Conservation (phyloP, 495 filamentous ascomycete genomes). For the Hypoxylon rickii region DNA sequence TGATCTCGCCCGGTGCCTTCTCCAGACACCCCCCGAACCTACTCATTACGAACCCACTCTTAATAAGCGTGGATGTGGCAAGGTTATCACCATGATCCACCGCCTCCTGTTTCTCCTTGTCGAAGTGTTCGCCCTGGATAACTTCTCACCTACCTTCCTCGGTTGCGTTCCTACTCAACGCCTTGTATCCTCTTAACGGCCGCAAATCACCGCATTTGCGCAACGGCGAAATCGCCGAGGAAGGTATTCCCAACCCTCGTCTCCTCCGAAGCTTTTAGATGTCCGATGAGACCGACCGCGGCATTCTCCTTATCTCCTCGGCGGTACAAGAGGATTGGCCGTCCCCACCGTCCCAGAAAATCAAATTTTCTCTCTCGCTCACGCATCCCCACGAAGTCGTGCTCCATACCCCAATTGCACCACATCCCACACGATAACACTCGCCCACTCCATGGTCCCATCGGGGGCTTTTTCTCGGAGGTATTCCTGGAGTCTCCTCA, state of each 20-base stretch:
- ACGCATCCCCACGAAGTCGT: constrained; percentile 42
- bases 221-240: constrained; percentile 44
- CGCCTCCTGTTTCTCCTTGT: constrained; percentile 30
- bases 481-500: constrained; percentile 45
- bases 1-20: constrained; percentile 35
- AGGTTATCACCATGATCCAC: constrained; percentile 16
- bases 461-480: constrained; percentile 40
- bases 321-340: constrained; percentile 47
- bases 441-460: constrained; percentile 47
- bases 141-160: no score
- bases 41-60: constrained; percentile 34
- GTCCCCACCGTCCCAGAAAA: constrained; percentile 50
- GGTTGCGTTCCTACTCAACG: no score
- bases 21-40: constrained; percentile 33
- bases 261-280: constrained; percentile 40
- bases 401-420: constrained; percentile 46
- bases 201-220: constrained; percentile 47
- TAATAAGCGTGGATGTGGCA: constrained; percentile 31
- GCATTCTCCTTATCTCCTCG: constrained; percentile 45
- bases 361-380: constrained; percentile 35
- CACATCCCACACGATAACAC: constrained; percentile 47
- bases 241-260: constrained; percentile 49
- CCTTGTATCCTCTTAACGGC: constrained; percentile 45
- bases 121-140: no score
- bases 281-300: constrained; percentile 40